phyloP scores from a whole-genome alignment of 1,139 yeast species.

The Magnusiomyces suaveolens region DNA sequence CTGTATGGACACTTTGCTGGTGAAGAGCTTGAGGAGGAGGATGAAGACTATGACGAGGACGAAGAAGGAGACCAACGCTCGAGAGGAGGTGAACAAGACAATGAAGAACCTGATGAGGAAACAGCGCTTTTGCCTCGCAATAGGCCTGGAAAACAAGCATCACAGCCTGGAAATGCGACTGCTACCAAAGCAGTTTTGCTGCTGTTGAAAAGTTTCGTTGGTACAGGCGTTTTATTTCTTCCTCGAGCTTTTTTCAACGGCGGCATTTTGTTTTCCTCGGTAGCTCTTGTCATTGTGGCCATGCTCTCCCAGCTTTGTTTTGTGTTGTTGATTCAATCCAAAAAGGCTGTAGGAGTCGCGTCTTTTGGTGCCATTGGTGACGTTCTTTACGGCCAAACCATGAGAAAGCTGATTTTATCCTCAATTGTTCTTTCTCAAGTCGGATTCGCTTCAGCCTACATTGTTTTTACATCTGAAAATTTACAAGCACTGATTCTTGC shows the following conservation, averaged over 20 bases:
- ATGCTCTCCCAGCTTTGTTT: slow-evolving; percentile 79
- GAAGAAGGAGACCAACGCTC: background rate
- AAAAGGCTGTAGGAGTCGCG: slow-evolving; percentile 50
- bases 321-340: slow-evolving; percentile 56
- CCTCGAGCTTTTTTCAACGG: slow-evolving; percentile 90
- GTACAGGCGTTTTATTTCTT: slow-evolving; percentile 86
- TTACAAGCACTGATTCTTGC: slow-evolving; percentile 48
- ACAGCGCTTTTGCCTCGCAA: slow-evolving; percentile 18
- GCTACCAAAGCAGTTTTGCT: slow-evolving; percentile 60
- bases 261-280: slow-evolving; percentile 66
- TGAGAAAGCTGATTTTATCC: slow-evolving; percentile 59
- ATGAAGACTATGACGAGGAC: slow-evolving; percentile 30
- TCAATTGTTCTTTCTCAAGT: slow-evolving; percentile 83
- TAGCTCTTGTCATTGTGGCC: slow-evolving; percentile 59
- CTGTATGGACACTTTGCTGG: slow-evolving; percentile 96
- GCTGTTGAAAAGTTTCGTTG: slow-evolving; percentile 81
- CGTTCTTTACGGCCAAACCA: slow-evolving; percentile 55
- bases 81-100: slow-evolving; percentile 22
- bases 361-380: slow-evolving; percentile 88
- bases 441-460: slow-evolving; percentile 91
- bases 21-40: slow-evolving; percentile 75
- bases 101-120: slow-evolving; percentile 25
- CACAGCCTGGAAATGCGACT: slow-evolving; percentile 40
- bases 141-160: background rate
- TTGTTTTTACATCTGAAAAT: slow-evolving; percentile 86